phyloP scores from a whole-genome alignment of 495 filamentous ascomycete genomes.

The Penicillium canescens region DNA sequence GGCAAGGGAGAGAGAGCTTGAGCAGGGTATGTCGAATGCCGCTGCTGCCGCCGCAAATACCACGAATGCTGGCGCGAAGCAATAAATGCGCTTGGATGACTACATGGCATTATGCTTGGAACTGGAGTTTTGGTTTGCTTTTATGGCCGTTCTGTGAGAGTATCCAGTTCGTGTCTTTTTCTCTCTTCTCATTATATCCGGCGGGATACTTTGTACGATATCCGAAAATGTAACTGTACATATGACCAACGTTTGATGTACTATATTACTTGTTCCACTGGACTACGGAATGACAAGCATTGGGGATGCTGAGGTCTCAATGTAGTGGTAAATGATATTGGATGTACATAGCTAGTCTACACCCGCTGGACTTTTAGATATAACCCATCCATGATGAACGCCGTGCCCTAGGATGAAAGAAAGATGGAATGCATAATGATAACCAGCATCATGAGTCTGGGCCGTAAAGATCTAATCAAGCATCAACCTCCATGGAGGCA shows the following conservation, averaged over 20 bases:
- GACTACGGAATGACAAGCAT: not conserved
- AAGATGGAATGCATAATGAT: slow-evolving; percentile 18
- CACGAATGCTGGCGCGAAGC: slow-evolving; percentile 17
- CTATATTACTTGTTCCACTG: not conserved
- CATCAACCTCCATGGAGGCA: slow-evolving; percentile 24
- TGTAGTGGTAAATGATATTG: slow-evolving; percentile 10
- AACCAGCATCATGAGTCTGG: slow-evolving; percentile 15
- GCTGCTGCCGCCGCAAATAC: slow-evolving; percentile 3
- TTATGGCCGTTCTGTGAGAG: slow-evolving; percentile 1
- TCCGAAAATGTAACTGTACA: slow-evolving; percentile 4
- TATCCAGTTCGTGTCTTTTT: not conserved
- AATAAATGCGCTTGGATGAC: slow-evolving; percentile 6
- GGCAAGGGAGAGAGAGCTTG: slow-evolving; percentile 58
- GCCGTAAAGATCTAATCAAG: slow-evolving; percentile 12
- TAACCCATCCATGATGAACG: slow-evolving; percentile 33
- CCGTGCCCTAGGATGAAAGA: slow-evolving; percentile 29
- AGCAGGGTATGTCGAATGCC: slow-evolving; percentile 12
- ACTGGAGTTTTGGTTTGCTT: slow-evolving; percentile 18
- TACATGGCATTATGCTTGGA: slow-evolving; percentile 3
- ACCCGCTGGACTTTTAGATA: slow-evolving; percentile 26
- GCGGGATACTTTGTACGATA: slow-evolving; percentile 16
- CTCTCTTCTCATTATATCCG: slow-evolving; percentile 20
- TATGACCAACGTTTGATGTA: not conserved
- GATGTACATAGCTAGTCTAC: slow-evolving; percentile 21
- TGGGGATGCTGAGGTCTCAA: not conserved